These are phyloP conservation scores for Candida suzukii DNA, from an alignment of 805 yeast genomes.

Conservation along the genomic window DNA sequence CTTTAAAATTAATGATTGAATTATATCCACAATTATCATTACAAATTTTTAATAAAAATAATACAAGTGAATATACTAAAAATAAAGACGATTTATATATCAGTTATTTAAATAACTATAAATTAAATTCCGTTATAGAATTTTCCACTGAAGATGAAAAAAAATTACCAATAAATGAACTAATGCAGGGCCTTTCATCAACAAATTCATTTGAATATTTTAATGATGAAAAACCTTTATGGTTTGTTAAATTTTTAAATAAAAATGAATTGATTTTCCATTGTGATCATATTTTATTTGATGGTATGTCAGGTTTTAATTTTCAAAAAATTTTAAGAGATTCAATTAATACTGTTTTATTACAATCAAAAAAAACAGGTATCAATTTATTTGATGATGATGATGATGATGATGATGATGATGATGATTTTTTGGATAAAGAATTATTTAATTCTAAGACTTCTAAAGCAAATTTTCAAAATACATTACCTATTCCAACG, in stretches of 20 bases:
- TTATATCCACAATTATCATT: slow-evolving; percentile 13
- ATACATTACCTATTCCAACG: neutral
- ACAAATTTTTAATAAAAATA: slow-evolving; percentile 2
- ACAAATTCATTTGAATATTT: slow-evolving; percentile 4
- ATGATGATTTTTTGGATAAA: neutral
- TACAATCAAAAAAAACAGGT: neutral
- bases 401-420: neutral
- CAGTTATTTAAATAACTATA: neutral
- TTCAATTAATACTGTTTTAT: slow-evolving; percentile 1
- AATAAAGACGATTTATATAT: neutral
- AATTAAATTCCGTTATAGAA: slow-evolving; percentile 2
- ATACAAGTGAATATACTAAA: too few species aligned
- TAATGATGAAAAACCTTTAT: slow-evolving; percentile 10
- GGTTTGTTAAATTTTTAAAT: slow-evolving; percentile 14
- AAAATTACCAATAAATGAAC: neutral
- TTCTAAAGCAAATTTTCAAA: too few species aligned
- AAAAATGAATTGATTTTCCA: slow-evolving; percentile 10
- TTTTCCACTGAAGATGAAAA: neutral
- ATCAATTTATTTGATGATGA: too few species aligned
- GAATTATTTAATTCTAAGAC: neutral
- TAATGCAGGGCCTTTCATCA: slow-evolving; percentile 12
- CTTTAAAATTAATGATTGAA: slow-evolving; percentile 8
- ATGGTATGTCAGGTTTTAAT: slow-evolving; percentile 26
- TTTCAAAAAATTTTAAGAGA: slow-evolving; percentile 12
- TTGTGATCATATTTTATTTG: slow-evolving; percentile 26